phyloP scores from a whole-genome alignment of 2,329 filamentous ascomycete species.

The Pestalotiopsis sp. region DNA sequence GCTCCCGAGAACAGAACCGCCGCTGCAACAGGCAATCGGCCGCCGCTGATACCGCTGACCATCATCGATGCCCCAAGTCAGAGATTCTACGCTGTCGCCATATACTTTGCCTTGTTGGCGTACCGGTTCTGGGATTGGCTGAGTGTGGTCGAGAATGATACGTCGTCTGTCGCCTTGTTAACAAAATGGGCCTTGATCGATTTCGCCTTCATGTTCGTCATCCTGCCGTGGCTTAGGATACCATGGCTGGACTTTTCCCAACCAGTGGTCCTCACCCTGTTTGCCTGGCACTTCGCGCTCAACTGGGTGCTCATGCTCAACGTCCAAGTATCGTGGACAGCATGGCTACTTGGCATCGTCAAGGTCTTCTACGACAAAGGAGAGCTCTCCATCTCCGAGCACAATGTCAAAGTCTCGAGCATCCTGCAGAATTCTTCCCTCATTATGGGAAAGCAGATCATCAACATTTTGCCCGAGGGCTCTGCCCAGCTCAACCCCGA shows the following conservation, averaged over 20 bases:
- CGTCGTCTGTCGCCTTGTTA: slow-evolving; percentile 86
- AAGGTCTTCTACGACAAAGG: slow-evolving; percentile 83
- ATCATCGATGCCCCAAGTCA: slow-evolving; percentile 89
- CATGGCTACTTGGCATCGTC: slow-evolving; percentile 70
- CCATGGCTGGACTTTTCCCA: slow-evolving; percentile 95
- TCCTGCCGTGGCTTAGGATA: slow-evolving; percentile 83
- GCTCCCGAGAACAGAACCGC: slow-evolving; percentile 43
- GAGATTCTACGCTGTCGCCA: slow-evolving; percentile 79
- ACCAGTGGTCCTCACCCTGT: slow-evolving; percentile 68
- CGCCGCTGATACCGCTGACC: slow-evolving; percentile 76
- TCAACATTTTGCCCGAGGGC: slow-evolving; percentile 95
- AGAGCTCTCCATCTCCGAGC: slow-evolving; percentile 90
- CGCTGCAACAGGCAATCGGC: slow-evolving; percentile 25
- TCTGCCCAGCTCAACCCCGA: slow-evolving; percentile 88
- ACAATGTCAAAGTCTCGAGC: slow-evolving; percentile 81
- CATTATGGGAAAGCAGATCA: slow-evolving; percentile 94
- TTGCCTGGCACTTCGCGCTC: slow-evolving; percentile 68
- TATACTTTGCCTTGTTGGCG: slow-evolving; percentile 74
- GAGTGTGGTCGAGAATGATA: slow-evolving; percentile 74
- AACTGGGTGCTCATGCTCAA: slow-evolving; percentile 94
- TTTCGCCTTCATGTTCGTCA: slow-evolving; percentile 76
- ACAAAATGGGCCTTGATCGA: slow-evolving; percentile 93
- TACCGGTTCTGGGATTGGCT: slow-evolving; percentile 90
- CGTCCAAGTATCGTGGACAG: slow-evolving; percentile 74
- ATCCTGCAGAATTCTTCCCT: slow-evolving; percentile 91